Base-by-base conservation (phyloP, 1,284 basidiomycete genomes). In the Polyporus tsugae region DNA sequence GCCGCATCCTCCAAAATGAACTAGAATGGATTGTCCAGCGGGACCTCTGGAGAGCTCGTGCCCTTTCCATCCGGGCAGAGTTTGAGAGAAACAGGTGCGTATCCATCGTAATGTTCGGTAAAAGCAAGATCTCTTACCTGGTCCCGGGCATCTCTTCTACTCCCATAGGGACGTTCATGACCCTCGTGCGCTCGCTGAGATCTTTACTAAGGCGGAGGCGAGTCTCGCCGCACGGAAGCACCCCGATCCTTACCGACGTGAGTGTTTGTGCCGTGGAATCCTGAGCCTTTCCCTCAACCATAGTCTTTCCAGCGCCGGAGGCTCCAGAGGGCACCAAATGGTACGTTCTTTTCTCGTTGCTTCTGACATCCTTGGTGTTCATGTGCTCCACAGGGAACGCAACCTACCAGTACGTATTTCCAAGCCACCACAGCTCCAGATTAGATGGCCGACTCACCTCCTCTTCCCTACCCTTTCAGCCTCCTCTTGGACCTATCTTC, bases 241-340 rank as follows among this genome's bases (percentile, higher is more conserved):
- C 80, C 96, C 96, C 13, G 96, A 98, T 81, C 96, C 96, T 62
- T 96, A 96, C 82, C 92, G 93, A 80, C 83, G 96, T 98, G 81
- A 82, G 89, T 86, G 36, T 29, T 49, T 39, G 29, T 42, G 29
- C 39, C 78, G 82, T 82, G 39, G 9, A 19, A 39, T 33, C 46
- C 58, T 49, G 38, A 13, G n/a, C 42, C 19, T 36, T n/a, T 46
- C 58, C 39, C n/a, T 71, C 29, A 71, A 67, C 70, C 73, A 68
- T 71, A 49, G 70, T 42, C 61, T 66, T 5, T 38, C 33, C 72
- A 97, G 95, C 90, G 69, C 86, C 94, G 58, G 77, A 85, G 60
- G 92, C 90, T 78, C 94, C 94, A 62, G 94, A 91, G 72, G 95
- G 95, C 69, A 94, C 93, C 36, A 96, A 96, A 84, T 96, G 95